Conservation (phyloP, 768 basidiomycete species). For the Dioszegia hungarica region DNA sequence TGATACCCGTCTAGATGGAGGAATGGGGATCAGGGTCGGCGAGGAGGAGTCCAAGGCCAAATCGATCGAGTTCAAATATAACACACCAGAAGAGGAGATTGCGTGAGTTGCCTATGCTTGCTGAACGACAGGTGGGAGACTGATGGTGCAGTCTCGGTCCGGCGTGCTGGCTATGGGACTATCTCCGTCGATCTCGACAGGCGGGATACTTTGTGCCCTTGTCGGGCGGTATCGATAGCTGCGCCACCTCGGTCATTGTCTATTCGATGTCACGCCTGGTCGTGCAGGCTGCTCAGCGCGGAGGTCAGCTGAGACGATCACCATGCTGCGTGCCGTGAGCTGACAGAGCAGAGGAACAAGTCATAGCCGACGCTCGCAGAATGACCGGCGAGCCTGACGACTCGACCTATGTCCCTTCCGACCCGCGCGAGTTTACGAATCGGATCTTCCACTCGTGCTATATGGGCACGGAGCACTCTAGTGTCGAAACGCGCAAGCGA, state of each 20-base stretch:
- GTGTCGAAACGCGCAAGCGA: conserved; percentile 71
- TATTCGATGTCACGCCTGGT: conserved; percentile 95
- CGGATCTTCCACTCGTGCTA: conserved; percentile 96
- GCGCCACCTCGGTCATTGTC: conserved; percentile 91
- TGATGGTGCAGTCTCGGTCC: conserved; percentile 68
- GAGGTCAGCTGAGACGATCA: conserved; percentile 55
- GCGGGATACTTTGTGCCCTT: conserved; percentile 94
- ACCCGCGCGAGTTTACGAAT: conserved; percentile 77
- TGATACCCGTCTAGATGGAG: conserved; percentile 70
- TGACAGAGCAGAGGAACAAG: conserved; percentile 61
- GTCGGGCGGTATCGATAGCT: conserved; percentile 95
- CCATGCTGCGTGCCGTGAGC: background rate
- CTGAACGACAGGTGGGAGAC: background rate
- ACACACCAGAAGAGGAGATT: conserved; percentile 91
- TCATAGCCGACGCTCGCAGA: conserved; percentile 83
- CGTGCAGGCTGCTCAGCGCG: conserved; percentile 65
- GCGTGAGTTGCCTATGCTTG: conserved; percentile 60
- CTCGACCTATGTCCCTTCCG: conserved; percentile 76
- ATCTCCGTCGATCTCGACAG: conserved; percentile 83
- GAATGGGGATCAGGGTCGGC: conserved; percentile 58
- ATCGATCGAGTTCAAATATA: conserved; percentile 61
- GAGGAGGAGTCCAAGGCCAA: conserved; percentile 55
- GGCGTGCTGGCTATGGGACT: conserved; percentile 99
- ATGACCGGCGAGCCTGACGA: conserved; percentile 78
- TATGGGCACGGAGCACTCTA: conserved; percentile 98